Base-by-base conservation (phyloP, 1,139 yeast species). In the Yamadazyma buinensis region DNA sequence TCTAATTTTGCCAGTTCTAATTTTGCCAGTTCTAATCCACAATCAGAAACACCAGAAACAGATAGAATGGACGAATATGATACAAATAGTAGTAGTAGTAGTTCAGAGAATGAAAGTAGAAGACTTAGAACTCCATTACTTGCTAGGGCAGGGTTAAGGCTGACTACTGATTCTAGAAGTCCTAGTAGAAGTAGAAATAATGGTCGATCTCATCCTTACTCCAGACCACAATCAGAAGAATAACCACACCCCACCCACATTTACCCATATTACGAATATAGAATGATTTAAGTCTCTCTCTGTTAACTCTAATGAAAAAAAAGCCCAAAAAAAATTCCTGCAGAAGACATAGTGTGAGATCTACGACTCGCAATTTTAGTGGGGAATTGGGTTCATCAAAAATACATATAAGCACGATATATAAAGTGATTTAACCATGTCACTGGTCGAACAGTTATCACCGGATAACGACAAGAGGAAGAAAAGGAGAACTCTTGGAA, bases 121-220 rank as follows among this genome's bases (percentile, higher is more conserved):
- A 17, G 7, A 5, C 5, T 17, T 17, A 17, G 19, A 5, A 5
- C 7, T 17, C 7, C 19, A 17, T 17, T 17, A 5, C 19, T n/a
- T n/a, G n/a, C n/a, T n/a, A n/a, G n/a, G n/a, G n/a, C n/a, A n/a
- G n/a, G n/a, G n/a, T n/a, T n/a, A n/a, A n/a, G n/a, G n/a, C n/a
- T n/a, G n/a, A n/a, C 30, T 10, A 10, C 25, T 13, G 25, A 21
- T 10, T 20, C 31, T 2, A 29, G 31, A 29, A 29, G 31, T 29
- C 26, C 24, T 4, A 29, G 31, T 11, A 74, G 57, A 34, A 42
- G 63, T 30, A 28, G 35, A n/a, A 33, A 38, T 15, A 38, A 38
- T 15, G 52, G 52, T 3, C 44, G 65, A 36, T 33, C 54, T 10
- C 65, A 60, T 41, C 65, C 67, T 3, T 60, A 60, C 38, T 44